Evolutionary conservation across 1,284 basidiomycete genomes (phyloP).

Genomic region (Somion occarium): DNA sequence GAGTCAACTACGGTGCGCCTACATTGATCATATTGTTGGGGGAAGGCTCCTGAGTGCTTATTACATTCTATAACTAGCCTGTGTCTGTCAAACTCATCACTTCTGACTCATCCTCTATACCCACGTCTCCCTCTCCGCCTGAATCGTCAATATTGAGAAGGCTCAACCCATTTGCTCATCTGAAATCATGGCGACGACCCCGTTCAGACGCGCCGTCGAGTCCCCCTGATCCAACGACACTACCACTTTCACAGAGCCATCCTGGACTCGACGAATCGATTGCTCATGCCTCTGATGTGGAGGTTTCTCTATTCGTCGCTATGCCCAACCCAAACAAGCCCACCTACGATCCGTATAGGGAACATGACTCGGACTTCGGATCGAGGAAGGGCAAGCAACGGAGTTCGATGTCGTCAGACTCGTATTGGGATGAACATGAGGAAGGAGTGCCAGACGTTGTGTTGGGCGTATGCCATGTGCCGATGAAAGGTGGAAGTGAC

Average conservation of each 20-base stretch:
- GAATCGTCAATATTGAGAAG: neutral
- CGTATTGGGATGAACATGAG: constrained; percentile 28
- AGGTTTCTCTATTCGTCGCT: constrained; percentile 55
- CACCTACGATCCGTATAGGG: constrained; percentile 9
- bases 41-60: neutral
- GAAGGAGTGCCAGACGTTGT: constrained; percentile 42
- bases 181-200: neutral
- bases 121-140: neutral
- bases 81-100: constrained; percentile 2
- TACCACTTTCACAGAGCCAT: neutral
- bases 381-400: constrained; percentile 4
- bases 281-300: constrained; percentile 24
- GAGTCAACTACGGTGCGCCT: constrained; percentile 42
- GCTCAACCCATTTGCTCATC: neutral
- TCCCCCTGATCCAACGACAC: neutral
- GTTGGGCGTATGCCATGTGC: constrained; percentile 38
- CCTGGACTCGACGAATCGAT: neutral
- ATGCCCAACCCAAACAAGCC: constrained; percentile 47
- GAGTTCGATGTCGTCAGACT: neutral
- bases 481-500: constrained; percentile 12
- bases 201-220: neutral
- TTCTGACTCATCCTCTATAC: neutral
- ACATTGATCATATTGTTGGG: neutral
- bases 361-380: neutral
- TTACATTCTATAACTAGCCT: neutral